These are phyloP conservation scores for Fusarium denticulatum DNA, from an alignment of 2,329 filamentous ascomycete genomes.

Conservation along the genomic window DNA sequence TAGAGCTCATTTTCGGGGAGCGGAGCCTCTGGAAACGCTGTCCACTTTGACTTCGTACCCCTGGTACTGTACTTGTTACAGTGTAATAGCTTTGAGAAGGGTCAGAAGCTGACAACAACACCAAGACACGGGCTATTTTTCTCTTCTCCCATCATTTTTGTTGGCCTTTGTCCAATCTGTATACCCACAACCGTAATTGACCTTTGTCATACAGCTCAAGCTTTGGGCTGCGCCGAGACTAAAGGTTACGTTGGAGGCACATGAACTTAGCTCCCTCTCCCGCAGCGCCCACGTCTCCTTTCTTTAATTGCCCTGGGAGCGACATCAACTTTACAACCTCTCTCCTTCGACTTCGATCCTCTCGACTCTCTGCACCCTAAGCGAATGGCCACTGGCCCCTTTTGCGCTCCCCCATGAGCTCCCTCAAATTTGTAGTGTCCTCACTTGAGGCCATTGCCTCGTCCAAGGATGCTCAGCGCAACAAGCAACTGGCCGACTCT, in stretches of 20 bases:
- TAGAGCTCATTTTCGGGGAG: slow-evolving; percentile 33
- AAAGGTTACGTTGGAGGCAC: background rate
- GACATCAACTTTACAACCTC: slow-evolving; percentile 29
- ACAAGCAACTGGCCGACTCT: slow-evolving; percentile 83
- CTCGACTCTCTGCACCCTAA: slow-evolving; percentile 17
- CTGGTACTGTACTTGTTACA: slow-evolving; percentile 7
- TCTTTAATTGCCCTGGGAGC: slow-evolving; percentile 35
- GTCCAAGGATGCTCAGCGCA: slow-evolving; percentile 90
- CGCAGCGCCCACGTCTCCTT: slow-evolving; percentile 30
- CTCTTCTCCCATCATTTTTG: background rate
- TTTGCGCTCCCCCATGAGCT: slow-evolving; percentile 77
- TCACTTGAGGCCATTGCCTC: slow-evolving; percentile 91
- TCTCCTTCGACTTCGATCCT: slow-evolving; percentile 2
- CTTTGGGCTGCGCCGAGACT: background rate
- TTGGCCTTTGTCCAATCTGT: background rate
- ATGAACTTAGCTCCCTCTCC: slow-evolving; percentile 28
- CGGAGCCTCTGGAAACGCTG: slow-evolving; percentile 38
- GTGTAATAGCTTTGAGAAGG: slow-evolving; percentile 19
- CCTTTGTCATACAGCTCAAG: background rate
- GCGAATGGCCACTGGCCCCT: slow-evolving; percentile 58
- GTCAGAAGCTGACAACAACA: slow-evolving; percentile 23
- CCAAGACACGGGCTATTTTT: slow-evolving; percentile 15
- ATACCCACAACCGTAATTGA: background rate
- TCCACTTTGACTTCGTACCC: slow-evolving; percentile 35
- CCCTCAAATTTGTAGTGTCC: slow-evolving; percentile 93